Conservation (phyloP, 164 flowering plant species). For the Euptelea pleiosperma region DNA sequence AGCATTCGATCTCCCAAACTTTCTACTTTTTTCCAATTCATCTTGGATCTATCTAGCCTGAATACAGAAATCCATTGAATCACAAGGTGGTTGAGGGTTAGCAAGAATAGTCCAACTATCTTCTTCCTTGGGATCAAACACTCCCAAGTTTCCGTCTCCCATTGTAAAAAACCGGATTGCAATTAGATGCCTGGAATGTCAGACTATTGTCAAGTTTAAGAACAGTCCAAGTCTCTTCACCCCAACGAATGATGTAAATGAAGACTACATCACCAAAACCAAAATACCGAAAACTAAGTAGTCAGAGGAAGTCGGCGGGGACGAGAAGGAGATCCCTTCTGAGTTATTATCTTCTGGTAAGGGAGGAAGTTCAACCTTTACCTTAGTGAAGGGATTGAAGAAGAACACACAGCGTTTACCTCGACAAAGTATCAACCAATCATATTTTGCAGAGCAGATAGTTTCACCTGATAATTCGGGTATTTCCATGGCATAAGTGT, state of each 20-base stretch:
- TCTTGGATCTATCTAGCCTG: too few species aligned
- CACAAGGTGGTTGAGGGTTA: too few species aligned
- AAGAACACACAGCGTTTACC: neutral
- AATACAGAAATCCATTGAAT: too few species aligned
- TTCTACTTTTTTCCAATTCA: too few species aligned
- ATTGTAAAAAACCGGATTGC: neutral
- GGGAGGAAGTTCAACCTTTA: neutral
- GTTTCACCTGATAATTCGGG: neutral
- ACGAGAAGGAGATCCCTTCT: neutral
- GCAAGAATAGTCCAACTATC: too few species aligned
- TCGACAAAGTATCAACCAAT: slow-evolving; percentile 12
- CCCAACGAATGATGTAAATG: neutral
- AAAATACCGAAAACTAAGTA: neutral
- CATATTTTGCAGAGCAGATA: slow-evolving; percentile 3
- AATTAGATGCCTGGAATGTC: neutral
- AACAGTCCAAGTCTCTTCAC: neutral
- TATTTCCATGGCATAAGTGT: neutral
- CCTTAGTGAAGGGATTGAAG: neutral
- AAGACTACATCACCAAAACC: neutral
- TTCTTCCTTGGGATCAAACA: neutral
- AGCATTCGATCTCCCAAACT: too few species aligned
- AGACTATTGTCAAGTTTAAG: neutral
- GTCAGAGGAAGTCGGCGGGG: neutral
- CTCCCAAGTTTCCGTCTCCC: neutral
- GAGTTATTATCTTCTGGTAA: neutral